Conservation (phyloP, 2,329 filamentous ascomycete genomes). For the Penicillium aurantiogriseum region DNA sequence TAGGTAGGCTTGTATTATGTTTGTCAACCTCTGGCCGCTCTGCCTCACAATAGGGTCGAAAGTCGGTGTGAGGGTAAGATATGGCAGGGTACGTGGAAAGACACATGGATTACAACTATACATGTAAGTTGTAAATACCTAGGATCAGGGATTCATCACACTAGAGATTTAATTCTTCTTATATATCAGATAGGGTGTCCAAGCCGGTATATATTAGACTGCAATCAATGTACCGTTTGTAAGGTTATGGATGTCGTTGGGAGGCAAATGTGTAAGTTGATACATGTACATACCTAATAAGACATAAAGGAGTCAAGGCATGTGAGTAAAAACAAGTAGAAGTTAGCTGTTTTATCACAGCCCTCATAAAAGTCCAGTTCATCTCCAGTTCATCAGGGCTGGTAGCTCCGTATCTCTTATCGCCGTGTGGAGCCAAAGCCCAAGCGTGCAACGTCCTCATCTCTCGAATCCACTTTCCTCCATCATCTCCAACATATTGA, state of each 20-base stretch:
- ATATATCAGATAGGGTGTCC: no score
- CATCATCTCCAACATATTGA: not conserved
- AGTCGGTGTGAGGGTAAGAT: no score
- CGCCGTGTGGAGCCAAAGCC: slow-evolving; percentile 24
- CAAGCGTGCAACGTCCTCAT: slow-evolving; percentile 21
- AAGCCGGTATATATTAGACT: no score
- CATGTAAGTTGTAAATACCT: no score
- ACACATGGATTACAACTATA: no score
- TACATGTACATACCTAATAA: not conserved
- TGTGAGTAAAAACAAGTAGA: not conserved
- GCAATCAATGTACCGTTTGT: not conserved
- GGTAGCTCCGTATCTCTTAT: slow-evolving; percentile 27
- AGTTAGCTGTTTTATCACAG: not conserved
- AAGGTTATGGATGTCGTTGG: not conserved
- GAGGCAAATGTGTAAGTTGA: not conserved
- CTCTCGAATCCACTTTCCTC: not conserved
- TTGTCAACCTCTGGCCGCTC: no score
- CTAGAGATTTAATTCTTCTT: no score
- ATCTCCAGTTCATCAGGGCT: not conserved
- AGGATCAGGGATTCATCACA: no score
- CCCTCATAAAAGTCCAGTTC: not conserved
- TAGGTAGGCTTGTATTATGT: no score
- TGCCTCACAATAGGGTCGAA: no score
- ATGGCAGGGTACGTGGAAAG: no score
- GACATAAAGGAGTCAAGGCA: not conserved